Base-by-base conservation (phyloP, 805 yeast genomes). In the Metschnikowia chrysomelidarum region DNA sequence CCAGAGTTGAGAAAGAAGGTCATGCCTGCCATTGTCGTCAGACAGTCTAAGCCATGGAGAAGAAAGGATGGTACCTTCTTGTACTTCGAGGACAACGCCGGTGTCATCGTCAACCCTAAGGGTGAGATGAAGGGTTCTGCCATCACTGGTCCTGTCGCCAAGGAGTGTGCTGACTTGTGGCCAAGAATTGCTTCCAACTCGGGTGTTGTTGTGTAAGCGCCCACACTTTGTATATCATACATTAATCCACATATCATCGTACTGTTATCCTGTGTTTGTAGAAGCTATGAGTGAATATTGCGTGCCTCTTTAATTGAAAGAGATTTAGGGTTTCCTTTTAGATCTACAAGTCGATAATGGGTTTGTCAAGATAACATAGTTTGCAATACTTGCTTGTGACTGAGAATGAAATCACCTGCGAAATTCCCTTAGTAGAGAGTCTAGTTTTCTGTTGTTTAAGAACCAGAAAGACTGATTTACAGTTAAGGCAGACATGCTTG, bases 61-160 rank as follows among this genome's bases (percentile, higher is more conserved):
- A 87, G 99, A 85, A 91, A 83, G 82, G 99, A 93, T 69, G 99
- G 99, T 85, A 85, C 88, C 62, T 93, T 72, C 89, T 87, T 93
- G 73, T 93, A 93, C 87, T 93, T 93, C 63, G 99, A 93, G 82
- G 99, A 93, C 78, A 93, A 93, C 69, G 99, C 99, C 56, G 98
- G 98, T 83, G 99, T 94, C 73, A 93, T 93, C 69, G 98, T 93
- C 72, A 93, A 93, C 80, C 98, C 99, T 70, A 93, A 93, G 93
- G 99, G 99, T 81, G 99, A 93, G 78, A 93, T 94, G 98, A 93
- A 93, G 82, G 99, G 99, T 77, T 94, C 98, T 59, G 99, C 98
- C 67, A 93, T 93, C 73, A 94, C 99, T 67, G 99, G 99, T 75
- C 99, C 99, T 67, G 99, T 93, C 69, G 98, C 97, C 73, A 93